Conservation (phyloP, 192 early-diverging fungal genomes). For the Chytriomyces sp. region DNA sequence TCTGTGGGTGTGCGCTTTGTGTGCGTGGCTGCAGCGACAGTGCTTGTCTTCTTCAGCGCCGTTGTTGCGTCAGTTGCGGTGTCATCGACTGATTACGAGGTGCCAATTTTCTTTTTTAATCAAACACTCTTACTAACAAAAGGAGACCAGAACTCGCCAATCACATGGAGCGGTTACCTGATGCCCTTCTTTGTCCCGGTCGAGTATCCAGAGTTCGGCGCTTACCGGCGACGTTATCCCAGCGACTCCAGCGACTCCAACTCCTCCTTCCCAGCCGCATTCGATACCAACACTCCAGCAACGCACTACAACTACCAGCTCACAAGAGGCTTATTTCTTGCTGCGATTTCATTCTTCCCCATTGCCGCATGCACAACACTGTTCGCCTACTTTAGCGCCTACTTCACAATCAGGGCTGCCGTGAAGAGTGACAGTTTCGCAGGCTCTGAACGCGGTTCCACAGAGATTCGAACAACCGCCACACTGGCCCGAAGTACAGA, state of each 20-base stretch:
- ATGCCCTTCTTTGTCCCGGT: conserved; percentile 4
- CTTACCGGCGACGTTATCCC: neutral
- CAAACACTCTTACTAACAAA: too few relatives aligned
- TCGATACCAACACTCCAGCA: neutral
- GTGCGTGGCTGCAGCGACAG: neutral
- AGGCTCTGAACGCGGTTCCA: neutral
- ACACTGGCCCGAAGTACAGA: neutral
- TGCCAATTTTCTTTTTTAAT: too few relatives aligned
- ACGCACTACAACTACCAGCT: too few relatives aligned
- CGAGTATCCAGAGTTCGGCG: too few relatives aligned
- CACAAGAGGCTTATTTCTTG: neutral
- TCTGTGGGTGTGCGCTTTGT: neutral
- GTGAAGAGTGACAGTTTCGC: neutral
- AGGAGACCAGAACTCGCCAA: neutral
- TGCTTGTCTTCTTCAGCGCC: neutral
- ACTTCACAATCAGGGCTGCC: neutral
- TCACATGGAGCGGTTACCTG: neutral
- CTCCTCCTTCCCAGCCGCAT: neutral
- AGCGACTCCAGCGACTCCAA: neutral
- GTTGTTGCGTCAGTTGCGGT: neutral
- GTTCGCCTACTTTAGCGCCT: neutral
- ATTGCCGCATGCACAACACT: neutral
- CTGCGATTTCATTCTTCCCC: neutral
- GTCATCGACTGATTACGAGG: neutral
- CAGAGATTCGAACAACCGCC: neutral